Base-by-base conservation (phyloP, 2,329 filamentous ascomycete genomes). In the Chrysoporthe austroafricana region DNA sequence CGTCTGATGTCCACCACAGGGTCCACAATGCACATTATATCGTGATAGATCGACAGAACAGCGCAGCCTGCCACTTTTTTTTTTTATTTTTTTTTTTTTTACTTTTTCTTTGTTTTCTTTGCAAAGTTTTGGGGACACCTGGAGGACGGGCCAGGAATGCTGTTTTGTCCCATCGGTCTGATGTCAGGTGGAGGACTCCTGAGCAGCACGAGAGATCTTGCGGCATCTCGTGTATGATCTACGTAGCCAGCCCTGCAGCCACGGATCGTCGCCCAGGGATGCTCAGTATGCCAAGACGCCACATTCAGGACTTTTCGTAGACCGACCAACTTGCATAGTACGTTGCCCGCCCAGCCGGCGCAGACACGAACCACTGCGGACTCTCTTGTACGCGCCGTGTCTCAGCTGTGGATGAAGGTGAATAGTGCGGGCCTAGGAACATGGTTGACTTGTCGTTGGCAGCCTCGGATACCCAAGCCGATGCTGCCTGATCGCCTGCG, bases 211-310 rank as follows among this genome's bases (percentile, higher is more conserved):
- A 18, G 14, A 54, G 14, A 34, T 54, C 50, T 32, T 16, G 50
- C 32, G 21, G 50, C 50, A 54, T 54, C 50, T 54, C 50, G 50
- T 6, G 50, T 54, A 54, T 54, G 50, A 54, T 54, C 50, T 32
- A 32, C 50, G 50, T 21, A 32, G 50, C 21, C 50, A 11, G 50
- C 50, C 50, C 26, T 54, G 50, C 50, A 54, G 26, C 50, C 50
- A 54, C 50, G 26, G 14, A 54, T 34, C 50, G 13, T 6, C 21
- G 4, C 32, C 50, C 11, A 16, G 21, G 14, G 4, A n/a, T 18
- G n/a, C 26, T 4, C 18, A 9, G 5, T 9, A 50, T 2, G 18
- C 46, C 46, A 50, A 21, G n/a, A 21, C 4, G 21, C 46, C 36
- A 39, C 36, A 39, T 39, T 39, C 36, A 39, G 36, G 36, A 39